phyloP scores from a whole-genome alignment of 805 yeast species.

The Zygoascus tannicola region DNA sequence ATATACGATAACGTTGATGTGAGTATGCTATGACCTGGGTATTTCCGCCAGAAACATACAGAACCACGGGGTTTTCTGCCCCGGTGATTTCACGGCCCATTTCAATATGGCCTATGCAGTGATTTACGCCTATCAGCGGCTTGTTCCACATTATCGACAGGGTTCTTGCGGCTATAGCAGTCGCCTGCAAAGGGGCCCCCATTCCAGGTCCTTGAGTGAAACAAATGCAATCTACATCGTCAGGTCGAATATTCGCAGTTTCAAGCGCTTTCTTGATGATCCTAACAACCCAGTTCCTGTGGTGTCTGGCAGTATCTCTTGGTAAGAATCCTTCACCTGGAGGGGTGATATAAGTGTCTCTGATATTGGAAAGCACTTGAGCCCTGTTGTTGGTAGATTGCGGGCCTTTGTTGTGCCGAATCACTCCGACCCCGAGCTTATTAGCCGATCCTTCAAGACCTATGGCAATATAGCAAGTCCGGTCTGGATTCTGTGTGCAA shows the following conservation, averaged over 20 bases:
- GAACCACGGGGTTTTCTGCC: constrained; percentile 94
- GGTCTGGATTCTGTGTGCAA: constrained; percentile 30
- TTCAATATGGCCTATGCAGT: constrained; percentile 96
- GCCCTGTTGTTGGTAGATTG: constrained; percentile 53
- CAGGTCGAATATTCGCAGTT: constrained; percentile 48
- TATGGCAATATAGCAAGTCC: constrained; percentile 47
- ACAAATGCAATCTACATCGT: constrained; percentile 48
- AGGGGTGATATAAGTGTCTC: constrained; percentile 93
- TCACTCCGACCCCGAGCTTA: constrained; percentile 88
- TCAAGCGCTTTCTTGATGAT: constrained; percentile 55
- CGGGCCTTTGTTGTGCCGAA: constrained; percentile 61
- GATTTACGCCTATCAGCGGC: constrained; percentile 92
- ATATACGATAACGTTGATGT: constrained; percentile 87
- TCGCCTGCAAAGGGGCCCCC: constrained; percentile 97
- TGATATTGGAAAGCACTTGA: constrained; percentile 71
- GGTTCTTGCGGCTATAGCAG: constrained; percentile 86
- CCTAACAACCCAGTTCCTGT: constrained; percentile 86
- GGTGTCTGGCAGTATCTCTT: constrained; percentile 93
- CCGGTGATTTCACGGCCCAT: constrained; percentile 99
- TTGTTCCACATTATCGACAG: constrained; percentile 67
- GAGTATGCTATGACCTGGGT: constrained; percentile 97
- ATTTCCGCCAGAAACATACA: constrained; percentile 97
- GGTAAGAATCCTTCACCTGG: constrained; percentile 98
- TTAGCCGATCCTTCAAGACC: constrained; percentile 98
- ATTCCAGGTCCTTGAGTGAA: constrained; percentile 98